Evolutionary conservation across 2,329 filamentous ascomycete genomes (phyloP).

Genomic region (Ceratocystis albifundus): DNA sequence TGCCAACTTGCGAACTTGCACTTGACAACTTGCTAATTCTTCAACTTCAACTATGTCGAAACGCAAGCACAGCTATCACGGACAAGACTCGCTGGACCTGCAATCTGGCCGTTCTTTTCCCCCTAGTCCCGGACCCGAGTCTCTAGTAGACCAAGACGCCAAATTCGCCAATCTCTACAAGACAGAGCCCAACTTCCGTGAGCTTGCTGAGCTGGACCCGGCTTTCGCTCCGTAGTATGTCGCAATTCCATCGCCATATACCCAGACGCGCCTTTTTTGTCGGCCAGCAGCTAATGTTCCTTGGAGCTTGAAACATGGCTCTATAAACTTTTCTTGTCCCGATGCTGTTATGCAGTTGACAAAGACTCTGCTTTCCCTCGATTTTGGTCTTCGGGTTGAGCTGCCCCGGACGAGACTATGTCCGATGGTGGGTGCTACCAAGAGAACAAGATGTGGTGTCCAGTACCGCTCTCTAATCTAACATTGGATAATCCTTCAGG

Average conservation of each 20-base stretch:
- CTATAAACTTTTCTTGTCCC: conserved; percentile 72
- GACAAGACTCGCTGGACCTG: background rate
- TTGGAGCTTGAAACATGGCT: conserved; percentile 33
- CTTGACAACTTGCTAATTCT: background rate
- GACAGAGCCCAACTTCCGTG: conserved; percentile 35
- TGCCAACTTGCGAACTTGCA: background rate
- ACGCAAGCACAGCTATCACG: conserved; percentile 11
- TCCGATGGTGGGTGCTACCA: conserved; percentile 52
- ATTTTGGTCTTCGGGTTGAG: conserved; percentile 61
- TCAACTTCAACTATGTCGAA: conserved; percentile 5
- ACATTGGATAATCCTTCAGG: conserved; percentile 29
- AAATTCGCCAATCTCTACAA: conserved; percentile 32
- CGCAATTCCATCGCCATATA: background rate
- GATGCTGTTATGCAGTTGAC: conserved; percentile 68
- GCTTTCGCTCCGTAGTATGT: conserved; percentile 36
- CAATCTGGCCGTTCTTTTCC: background rate
- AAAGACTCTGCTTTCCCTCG: conserved; percentile 59
- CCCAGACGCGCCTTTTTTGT: background rate
- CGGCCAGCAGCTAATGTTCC: background rate
- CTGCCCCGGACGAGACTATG: conserved; percentile 72
- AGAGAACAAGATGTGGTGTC: too few relatives aligned
- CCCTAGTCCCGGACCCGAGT: background rate
- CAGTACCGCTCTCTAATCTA: background rate
- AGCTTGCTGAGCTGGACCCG: conserved; percentile 33
- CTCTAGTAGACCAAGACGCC: background rate